A percentile compares a stretch with the other conserved stretches of the same genome.
These are phyloP conservation scores for Coniella vitis DNA, from an alignment of 2,329 filamentous ascomycete genomes.

Conservation along the genomic window DNA sequence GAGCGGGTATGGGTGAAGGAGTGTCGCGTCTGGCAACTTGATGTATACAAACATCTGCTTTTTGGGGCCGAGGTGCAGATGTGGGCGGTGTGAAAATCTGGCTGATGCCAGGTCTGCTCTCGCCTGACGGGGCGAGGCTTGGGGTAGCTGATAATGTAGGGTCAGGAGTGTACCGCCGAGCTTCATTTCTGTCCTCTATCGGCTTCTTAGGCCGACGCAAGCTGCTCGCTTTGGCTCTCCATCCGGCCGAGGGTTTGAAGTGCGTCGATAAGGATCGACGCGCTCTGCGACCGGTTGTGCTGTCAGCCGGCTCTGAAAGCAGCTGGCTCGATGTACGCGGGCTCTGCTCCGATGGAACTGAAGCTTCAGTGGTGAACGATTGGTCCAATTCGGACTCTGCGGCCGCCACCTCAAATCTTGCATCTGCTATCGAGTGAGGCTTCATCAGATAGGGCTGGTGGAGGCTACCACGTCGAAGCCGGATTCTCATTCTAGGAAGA, in stretches of 20 bases:
- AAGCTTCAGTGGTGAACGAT: constrained; percentile 4
- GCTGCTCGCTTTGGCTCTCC: constrained; percentile 51
- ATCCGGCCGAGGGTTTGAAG: constrained; percentile 48
- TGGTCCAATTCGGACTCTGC: constrained; percentile 10
- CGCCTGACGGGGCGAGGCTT: constrained; percentile 18
- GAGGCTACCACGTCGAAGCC: constrained; percentile 19
- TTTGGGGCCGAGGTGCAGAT: constrained; percentile 21
- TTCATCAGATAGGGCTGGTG: constrained; percentile 31
- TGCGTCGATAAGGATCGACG: constrained; percentile 54
- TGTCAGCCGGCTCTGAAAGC: constrained; percentile 26
- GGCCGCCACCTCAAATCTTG: constrained; percentile 6
- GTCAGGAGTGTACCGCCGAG: constrained; percentile 48
- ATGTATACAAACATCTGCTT: constrained; percentile 22
- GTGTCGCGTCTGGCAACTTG: constrained; percentile 35
- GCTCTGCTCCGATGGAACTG: constrained; percentile 7
- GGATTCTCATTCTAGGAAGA: constrained; percentile 26
- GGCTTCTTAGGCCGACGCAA: constrained; percentile 48
- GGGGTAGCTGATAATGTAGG: constrained; percentile 32
- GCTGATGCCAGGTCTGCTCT: constrained; percentile 22
- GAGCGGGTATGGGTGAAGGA: constrained; percentile 50
- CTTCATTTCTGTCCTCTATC: constrained; percentile 33
- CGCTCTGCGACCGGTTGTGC: constrained; percentile 37
- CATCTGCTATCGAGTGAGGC: constrained; percentile 22
- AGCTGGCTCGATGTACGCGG: constrained; percentile 6
- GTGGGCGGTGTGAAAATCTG: constrained; percentile 22